Conservation (phyloP, 495 filamentous ascomycete genomes). For the Penicillium simplicissimum region DNA sequence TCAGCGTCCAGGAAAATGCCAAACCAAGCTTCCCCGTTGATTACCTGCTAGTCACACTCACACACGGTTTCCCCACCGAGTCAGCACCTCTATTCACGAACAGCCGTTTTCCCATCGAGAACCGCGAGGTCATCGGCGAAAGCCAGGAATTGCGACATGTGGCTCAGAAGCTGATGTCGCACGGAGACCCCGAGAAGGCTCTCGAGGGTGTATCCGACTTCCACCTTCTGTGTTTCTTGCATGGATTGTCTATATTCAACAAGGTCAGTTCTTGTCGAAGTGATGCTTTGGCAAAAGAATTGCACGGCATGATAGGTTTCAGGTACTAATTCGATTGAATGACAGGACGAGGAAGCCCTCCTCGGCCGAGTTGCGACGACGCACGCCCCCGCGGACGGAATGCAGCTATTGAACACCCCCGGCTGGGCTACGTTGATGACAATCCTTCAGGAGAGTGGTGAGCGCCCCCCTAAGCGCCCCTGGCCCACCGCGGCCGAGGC, state of each 20-base stretch:
- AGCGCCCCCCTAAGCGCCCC: constrained; percentile 85
- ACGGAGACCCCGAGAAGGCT: constrained; percentile 59
- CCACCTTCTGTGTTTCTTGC: constrained; percentile 86
- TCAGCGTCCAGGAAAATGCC: constrained; percentile 93
- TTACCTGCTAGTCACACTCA: constrained; percentile 92
- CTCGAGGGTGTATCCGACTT: constrained; percentile 82
- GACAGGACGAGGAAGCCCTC: constrained; percentile 84
- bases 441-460: constrained; percentile 94
- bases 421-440: constrained; percentile 93
- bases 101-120: constrained; percentile 81
- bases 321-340: constrained; percentile 22
- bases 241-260: constrained; percentile 72
- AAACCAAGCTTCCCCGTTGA: constrained; percentile 96
- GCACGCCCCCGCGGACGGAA: constrained; percentile 73
- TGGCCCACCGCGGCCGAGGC: constrained; percentile 48
- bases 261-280: constrained; percentile 60
- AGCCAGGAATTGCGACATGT: constrained; percentile 71
- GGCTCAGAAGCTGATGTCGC: constrained; percentile 60
- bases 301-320: not conserved
- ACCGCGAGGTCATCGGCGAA: constrained; percentile 80
- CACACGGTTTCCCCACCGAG: constrained; percentile 89
- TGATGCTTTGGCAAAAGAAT: not conserved
- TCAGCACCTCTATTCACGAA: constrained; percentile 71
- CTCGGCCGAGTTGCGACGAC: constrained; percentile 79
- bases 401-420: constrained; percentile 76